Evolutionary conservation across 352 stramenopile genomes (phyloP).

Genomic region (Pythium coloratum): DNA sequence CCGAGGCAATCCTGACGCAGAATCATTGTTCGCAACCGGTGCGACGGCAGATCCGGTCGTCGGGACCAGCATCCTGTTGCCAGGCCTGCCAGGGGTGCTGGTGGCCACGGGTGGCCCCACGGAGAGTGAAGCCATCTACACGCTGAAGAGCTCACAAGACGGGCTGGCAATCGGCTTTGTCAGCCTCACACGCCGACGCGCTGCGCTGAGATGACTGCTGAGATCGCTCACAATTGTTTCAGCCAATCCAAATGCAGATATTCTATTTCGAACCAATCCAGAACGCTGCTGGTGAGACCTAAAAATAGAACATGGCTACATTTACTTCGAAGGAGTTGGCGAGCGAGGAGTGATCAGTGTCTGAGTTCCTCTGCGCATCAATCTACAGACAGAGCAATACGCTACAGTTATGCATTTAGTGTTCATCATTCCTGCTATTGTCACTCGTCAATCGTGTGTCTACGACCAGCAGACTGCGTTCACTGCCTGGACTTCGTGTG

Average conservation of each 20-base stretch:
- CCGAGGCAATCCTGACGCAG: background rate
- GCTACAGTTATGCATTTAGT: too few species aligned
- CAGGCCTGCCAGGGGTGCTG: background rate
- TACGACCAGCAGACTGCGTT: too few species aligned
- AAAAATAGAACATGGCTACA: conserved; percentile 5
- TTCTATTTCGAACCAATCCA: conserved; percentile 5
- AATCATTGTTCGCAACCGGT: background rate
- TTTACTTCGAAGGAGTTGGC: background rate
- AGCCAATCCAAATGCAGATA: background rate
- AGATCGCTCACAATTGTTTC: background rate
- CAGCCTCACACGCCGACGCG: too few species aligned
- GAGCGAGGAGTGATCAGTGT: too few species aligned
- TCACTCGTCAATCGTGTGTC: too few species aligned
- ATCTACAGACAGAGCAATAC: too few species aligned
- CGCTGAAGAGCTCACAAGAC: background rate
- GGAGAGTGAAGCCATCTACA: background rate
- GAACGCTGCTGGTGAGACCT: background rate
- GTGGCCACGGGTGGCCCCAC: background rate
- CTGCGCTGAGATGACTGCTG: background rate
- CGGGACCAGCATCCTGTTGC: conserved; percentile 8
- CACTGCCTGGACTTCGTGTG: too few species aligned
- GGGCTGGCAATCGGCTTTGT: background rate
- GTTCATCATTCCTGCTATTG: too few species aligned
- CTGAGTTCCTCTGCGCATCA: too few species aligned
- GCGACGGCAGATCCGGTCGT: background rate